Evolutionary conservation across 2,329 filamentous ascomycete species (phyloP).

Genomic region (Penicillium decumbens): DNA sequence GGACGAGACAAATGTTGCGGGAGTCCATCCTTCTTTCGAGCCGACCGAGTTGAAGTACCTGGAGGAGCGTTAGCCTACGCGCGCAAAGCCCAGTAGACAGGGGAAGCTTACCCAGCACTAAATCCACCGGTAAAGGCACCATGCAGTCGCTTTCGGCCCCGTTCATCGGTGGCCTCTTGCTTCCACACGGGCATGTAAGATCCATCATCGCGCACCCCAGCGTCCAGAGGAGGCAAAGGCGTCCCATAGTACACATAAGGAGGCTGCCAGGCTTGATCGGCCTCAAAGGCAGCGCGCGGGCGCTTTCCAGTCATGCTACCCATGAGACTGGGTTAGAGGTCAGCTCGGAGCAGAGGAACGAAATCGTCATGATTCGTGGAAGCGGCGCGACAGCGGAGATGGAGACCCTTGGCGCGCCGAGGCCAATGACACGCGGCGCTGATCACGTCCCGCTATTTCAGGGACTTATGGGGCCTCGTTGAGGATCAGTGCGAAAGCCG

Average conservation of each 20-base stretch:
- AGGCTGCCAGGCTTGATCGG: conserved; percentile 63
- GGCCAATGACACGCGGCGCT: not conserved
- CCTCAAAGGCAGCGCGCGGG: conserved; percentile 71
- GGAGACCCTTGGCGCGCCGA: not conserved
- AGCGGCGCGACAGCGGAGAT: not conserved
- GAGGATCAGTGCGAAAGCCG: not conserved
- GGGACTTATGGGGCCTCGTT: not conserved
- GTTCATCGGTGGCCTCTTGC: conserved; percentile 92
- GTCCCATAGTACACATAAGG: conserved; percentile 80
- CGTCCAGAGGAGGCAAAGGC: conserved; percentile 71
- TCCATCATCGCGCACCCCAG: conserved; percentile 77
- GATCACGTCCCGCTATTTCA: not conserved
- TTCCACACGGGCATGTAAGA: conserved; percentile 96
- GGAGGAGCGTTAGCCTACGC: conserved; percentile 19
- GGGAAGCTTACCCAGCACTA: conserved; percentile 74
- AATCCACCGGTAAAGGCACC: conserved; percentile 96
- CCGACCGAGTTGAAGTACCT: conserved; percentile 98
- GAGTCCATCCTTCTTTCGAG: conserved; percentile 96
- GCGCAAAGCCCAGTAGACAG: not conserved
- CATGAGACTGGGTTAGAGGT: not conserved
- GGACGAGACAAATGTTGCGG: conserved; percentile 86
- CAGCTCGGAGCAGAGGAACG: not conserved
- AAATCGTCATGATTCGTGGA: not conserved
- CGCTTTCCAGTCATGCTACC: conserved; percentile 54
- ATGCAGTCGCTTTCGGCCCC: conserved; percentile 82